phyloP scores from a whole-genome alignment of 345 rosid species.

The Raphanus sativus region DNA sequence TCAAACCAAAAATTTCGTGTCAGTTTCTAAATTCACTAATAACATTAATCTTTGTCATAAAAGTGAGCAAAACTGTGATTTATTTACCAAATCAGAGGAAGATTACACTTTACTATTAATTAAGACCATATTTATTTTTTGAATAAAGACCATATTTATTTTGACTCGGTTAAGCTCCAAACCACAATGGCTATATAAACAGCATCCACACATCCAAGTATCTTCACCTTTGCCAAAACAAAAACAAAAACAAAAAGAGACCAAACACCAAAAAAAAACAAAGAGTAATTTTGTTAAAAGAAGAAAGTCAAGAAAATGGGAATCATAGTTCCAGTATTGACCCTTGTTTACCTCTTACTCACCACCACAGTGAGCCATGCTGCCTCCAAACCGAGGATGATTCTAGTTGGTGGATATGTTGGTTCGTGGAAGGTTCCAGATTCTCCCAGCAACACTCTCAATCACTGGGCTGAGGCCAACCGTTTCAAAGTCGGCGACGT shows the following conservation, averaged over 20 bases:
- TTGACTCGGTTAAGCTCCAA: constrained; percentile 11
- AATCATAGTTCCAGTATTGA: constrained; percentile 24
- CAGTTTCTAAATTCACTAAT: background rate
- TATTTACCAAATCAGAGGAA: constrained; percentile 19
- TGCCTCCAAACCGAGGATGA: constrained; percentile 24
- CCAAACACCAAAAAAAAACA: background rate
- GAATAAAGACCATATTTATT: constrained; percentile 8
- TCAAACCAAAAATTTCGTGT: constrained; percentile 1
- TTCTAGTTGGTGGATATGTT: constrained; percentile 56
- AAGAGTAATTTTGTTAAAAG: constrained; percentile 2
- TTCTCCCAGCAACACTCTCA: constrained; percentile 41
- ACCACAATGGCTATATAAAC: constrained; percentile 28
- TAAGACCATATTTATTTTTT: too few relatives aligned
- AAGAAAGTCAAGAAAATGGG: background rate
- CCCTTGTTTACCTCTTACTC: constrained; percentile 31
- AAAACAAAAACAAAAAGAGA: background rate
- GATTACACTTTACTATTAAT: constrained; percentile 1
- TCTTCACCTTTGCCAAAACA: constrained; percentile 5
- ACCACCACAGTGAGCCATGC: constrained; percentile 44
- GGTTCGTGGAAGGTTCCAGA: constrained; percentile 59
- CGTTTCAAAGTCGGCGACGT: constrained; percentile 52
- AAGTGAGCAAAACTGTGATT: constrained; percentile 8
- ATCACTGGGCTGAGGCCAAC: constrained; percentile 43
- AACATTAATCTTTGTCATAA: background rate
- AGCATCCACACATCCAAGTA: background rate